These are phyloP conservation scores for Phytophthora idaei DNA, from an alignment of 352 stramenopile species.

Conservation along the genomic window DNA sequence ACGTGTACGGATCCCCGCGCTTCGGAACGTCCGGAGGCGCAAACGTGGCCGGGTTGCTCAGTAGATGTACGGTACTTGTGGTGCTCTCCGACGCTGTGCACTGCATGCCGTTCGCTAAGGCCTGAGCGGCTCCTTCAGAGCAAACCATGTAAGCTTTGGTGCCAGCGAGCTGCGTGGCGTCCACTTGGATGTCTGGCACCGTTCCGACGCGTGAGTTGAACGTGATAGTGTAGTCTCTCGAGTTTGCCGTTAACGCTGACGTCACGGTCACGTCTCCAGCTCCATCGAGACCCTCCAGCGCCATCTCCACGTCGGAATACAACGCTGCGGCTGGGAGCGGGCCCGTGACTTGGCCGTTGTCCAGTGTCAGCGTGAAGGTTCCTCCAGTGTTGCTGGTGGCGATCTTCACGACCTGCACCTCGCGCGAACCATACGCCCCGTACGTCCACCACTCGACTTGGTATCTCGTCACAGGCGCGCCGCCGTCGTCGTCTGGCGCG, in stretches of 20 bases:
- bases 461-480: slow-evolving; percentile 83
- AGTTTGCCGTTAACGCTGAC: slow-evolving; percentile 30
- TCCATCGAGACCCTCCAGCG: slow-evolving; percentile 77
- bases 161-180: slow-evolving; percentile 40
- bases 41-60: slow-evolving; percentile 36
- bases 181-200: slow-evolving; percentile 44
- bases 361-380: slow-evolving; percentile 82
- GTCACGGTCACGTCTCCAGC: slow-evolving; percentile 84
- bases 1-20: slow-evolving; percentile 52
- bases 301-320: slow-evolving; percentile 78
- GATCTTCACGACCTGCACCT: slow-evolving; percentile 90
- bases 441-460: slow-evolving; percentile 89
- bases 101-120: slow-evolving; percentile 41
- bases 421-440: slow-evolving; percentile 47
- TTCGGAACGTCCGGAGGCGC: slow-evolving; percentile 57
- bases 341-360: slow-evolving; percentile 47
- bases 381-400: slow-evolving; percentile 74
- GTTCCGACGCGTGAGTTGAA: slow-evolving; percentile 55
- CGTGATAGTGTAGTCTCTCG: slow-evolving; percentile 54
- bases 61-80: slow-evolving; percentile 36
- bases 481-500: slow-evolving; percentile 84
- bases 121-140: slow-evolving; percentile 34
- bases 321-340: slow-evolving; percentile 58
- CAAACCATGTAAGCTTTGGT: slow-evolving; percentile 57
- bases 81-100: slow-evolving; percentile 58